Evolutionary conservation across 495 filamentous ascomycete species (phyloP), one percentile per base, ranked within the genome.

Genomic region (Penicillium lagena): DNA sequence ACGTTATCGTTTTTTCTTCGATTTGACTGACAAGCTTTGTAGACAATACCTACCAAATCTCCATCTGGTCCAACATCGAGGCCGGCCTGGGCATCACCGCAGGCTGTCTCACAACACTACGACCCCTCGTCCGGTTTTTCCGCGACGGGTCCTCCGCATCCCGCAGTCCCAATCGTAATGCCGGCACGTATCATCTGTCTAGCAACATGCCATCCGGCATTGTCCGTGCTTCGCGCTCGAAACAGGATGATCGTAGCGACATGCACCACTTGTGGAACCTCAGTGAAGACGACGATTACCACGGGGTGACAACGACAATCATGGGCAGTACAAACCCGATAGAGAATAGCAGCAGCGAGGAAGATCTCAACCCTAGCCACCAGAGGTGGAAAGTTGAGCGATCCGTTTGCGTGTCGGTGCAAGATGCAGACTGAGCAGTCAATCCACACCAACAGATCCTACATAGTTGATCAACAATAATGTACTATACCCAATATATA

Each of bases 11-110:
- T 13, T 29, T 31, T 33, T 5, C 12, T 12, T 13, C 33, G 12
- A 42, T 36, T 27, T 11, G 11, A 45, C 35, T 50, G 39, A 44
- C 42, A 27, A 7, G 4, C 32, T 34, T 12, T 31, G 2, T 39
- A 67, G 62, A 63, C 35, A 49, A 56, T 15, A 64, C 62, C 14
- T 58, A 56, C 43, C 52, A 66, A 29, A 59, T 69, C 34, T 59
- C 59, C 34, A 67, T 71, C 40, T 71, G 67, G 66, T 65, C 63
- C 15, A 63, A 63, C 35, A 46, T 68, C 40, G 67, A 72, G 47
- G 57, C 58, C 1, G 54, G 59, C 17, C 54, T 71, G 12, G 68
- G 66, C 39, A 68, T 72, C 40, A 62, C 64, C 0, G 64, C 66
- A 4, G 68, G 60, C 10, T 64, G 60, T 39, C 61, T 72, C n/a